These are phyloP conservation scores for Takashimella koratensis DNA, from an alignment of 1,284 basidiomycete species.

Conservation along the genomic window DNA sequence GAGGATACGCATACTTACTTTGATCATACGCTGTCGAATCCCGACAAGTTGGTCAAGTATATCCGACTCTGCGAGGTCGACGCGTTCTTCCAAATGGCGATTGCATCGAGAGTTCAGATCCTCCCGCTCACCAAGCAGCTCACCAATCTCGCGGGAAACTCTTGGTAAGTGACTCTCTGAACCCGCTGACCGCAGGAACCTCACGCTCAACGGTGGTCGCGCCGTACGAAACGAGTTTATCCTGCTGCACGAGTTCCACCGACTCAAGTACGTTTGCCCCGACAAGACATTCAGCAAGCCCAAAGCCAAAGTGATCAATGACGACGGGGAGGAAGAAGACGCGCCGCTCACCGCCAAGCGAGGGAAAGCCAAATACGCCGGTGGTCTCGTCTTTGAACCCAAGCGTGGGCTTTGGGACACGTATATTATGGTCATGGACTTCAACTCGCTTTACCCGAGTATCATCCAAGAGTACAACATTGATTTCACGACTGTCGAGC, in stretches of 20 bases:
- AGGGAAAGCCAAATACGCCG: constrained; percentile 95
- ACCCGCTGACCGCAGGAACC: constrained; percentile 53
- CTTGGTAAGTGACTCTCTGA: not conserved
- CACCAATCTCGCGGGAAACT: constrained; percentile 83
- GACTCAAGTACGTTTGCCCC: constrained; percentile 91
- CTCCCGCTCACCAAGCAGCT: constrained; percentile 86
- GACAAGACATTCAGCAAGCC: constrained; percentile 76
- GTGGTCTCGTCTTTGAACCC: constrained; percentile 96
- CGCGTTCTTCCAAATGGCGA: constrained; percentile 93
- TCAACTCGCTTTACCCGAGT: constrained; percentile 98
- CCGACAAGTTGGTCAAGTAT: constrained; percentile 79
- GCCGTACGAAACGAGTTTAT: constrained; percentile 99
- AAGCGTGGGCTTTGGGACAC: constrained; percentile 96
- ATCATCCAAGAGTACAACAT: constrained; percentile 99
- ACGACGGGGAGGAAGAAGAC: constrained; percentile 58
- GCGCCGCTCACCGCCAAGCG: constrained; percentile 58
- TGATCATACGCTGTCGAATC: constrained; percentile 73
- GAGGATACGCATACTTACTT: constrained; percentile 91
- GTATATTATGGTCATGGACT: constrained; percentile 98
- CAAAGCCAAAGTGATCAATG: constrained; percentile 50
- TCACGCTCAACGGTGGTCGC: constrained; percentile 89
- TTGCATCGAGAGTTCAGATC: constrained; percentile 84
- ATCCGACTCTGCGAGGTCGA: constrained; percentile 91
- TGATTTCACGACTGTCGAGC: constrained; percentile 94
- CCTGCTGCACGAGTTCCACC: constrained; percentile 95